Percentiles rank a stretch among this genome's conserved stretches.
Conservation (phyloP, 495 filamentous ascomycete genomes). For the Cercophora sp. region DNA sequence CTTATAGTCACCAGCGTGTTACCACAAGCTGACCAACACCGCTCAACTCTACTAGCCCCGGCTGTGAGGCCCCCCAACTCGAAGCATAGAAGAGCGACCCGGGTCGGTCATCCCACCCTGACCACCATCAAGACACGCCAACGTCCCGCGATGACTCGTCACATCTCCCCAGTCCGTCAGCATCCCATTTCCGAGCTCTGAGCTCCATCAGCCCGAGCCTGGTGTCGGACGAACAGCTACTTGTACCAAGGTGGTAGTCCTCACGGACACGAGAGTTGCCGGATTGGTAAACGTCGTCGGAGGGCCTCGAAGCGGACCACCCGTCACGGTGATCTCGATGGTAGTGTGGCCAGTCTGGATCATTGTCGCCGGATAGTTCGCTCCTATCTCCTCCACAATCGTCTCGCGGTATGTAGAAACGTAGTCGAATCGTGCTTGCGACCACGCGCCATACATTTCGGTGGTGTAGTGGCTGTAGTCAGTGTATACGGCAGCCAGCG, state of each 20-base stretch:
- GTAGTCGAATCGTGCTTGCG: background rate
- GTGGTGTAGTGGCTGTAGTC: background rate
- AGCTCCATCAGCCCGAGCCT: too few species aligned
- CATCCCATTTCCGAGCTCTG: too few species aligned
- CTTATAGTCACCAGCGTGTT: too few species aligned
- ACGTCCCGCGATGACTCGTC: too few species aligned
- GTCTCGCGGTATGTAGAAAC: background rate
- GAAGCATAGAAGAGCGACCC: too few species aligned
- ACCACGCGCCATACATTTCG: background rate
- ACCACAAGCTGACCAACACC: too few species aligned
- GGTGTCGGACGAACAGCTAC: too few species aligned
- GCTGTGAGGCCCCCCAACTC: too few species aligned
- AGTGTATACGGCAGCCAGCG: background rate
- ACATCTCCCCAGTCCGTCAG: too few species aligned
- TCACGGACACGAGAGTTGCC: background rate
- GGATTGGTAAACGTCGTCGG: background rate
- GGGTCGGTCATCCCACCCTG: too few species aligned
- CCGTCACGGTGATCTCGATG: background rate
- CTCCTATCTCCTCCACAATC: background rate
- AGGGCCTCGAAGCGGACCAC: background rate
- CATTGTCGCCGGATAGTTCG: background rate
- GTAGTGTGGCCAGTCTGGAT: background rate
- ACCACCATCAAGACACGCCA: too few species aligned
- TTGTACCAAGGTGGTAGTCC: background rate
- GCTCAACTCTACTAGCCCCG: too few species aligned